These are phyloP conservation scores for Asterophora parasitica DNA, from an alignment of 768 basidiomycete species.

Conservation along the genomic window DNA sequence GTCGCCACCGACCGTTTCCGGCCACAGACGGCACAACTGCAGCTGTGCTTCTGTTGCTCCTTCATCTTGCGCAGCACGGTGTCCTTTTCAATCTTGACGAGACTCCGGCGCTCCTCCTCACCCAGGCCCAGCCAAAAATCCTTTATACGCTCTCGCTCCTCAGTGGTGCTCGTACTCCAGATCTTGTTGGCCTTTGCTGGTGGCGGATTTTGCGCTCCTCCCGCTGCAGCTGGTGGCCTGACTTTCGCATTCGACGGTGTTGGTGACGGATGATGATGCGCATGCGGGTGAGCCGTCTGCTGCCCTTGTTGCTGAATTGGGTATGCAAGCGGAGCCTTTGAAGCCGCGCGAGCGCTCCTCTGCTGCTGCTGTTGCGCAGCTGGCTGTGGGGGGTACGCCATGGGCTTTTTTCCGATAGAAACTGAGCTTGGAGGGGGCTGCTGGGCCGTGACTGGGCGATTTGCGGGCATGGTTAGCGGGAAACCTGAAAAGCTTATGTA, in stretches of 20 bases:
- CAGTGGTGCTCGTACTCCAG: slow-evolving; percentile 88
- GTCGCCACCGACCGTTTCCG: slow-evolving; percentile 78
- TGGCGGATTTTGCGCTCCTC: slow-evolving; percentile 26
- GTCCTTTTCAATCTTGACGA: slow-evolving; percentile 98
- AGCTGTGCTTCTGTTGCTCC: slow-evolving; percentile 96
- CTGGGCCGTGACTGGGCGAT: slow-evolving; percentile 21
- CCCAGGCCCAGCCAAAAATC: slow-evolving; percentile 95
- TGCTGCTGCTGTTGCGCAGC: slow-evolving; percentile 32
- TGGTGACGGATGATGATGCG: slow-evolving; percentile 41
- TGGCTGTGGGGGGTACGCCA: slow-evolving; percentile 59
- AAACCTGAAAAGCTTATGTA: slow-evolving; percentile 25
- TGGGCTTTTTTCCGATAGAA: slow-evolving; percentile 90
- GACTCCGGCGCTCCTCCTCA: slow-evolving; percentile 83
- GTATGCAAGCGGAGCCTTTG: slow-evolving; percentile 42
- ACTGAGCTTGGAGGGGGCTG: slow-evolving; percentile 64
- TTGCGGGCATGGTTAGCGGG: slow-evolving; percentile 22
- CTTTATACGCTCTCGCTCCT: slow-evolving; percentile 96
- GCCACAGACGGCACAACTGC: slow-evolving; percentile 94
- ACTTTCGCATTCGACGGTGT: slow-evolving; percentile 39
- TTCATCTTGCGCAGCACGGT: slow-evolving; percentile 98
- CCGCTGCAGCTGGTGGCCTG: slow-evolving; percentile 31
- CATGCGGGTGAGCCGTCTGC: slow-evolving; percentile 27
- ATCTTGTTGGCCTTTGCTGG: slow-evolving; percentile 71
- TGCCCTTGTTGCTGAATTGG: slow-evolving; percentile 29
- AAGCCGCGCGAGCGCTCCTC: slow-evolving; percentile 43